A percentile compares a stretch with the other conserved stretches of the same genome.
Conservation (phyloP, 192 early-diverging fungal species). For the Gorgonomyces haynaldii region DNA sequence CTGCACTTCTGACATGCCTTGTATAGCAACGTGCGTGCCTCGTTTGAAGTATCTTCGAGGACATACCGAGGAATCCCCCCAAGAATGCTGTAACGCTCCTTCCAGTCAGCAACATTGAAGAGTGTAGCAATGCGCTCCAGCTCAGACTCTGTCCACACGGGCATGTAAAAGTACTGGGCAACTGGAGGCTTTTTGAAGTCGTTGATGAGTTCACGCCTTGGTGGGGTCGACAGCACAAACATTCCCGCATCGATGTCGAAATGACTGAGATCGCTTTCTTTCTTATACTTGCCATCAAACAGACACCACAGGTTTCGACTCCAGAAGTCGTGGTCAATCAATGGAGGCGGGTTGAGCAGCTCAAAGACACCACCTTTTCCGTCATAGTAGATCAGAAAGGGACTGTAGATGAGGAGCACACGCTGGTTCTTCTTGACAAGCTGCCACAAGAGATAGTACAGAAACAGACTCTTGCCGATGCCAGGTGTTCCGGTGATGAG, state of each 20-base stretch:
- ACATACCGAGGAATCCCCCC: conserved; percentile 11
- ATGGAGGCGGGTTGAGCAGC: too few relatives aligned
- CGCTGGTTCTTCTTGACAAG: conserved; percentile 10
- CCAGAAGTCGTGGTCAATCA: too few relatives aligned
- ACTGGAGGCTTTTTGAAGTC: conserved; percentile 11
- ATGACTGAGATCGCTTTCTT: not conserved
- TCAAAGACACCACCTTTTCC: conserved; percentile 11
- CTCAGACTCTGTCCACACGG: conserved; percentile 4
- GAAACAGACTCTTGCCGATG: conserved; percentile 58
- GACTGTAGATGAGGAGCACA: conserved; percentile 5
- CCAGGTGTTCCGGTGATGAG: conserved; percentile 32
- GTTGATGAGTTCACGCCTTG: conserved; percentile 9
- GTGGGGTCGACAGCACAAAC: conserved; percentile 11
- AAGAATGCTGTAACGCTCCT: conserved; percentile 5
- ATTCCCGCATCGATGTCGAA: not conserved
- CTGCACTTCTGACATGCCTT: conserved; percentile 4
- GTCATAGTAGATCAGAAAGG: conserved; percentile 6
- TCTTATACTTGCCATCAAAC: conserved; percentile 9
- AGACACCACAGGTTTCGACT: conserved; percentile 10
- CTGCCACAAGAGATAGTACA: conserved; percentile 32
- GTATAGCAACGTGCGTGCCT: not conserved
- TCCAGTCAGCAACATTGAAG: conserved; percentile 5
- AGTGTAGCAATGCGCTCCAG: conserved; percentile 3
- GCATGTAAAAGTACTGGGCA: conserved; percentile 12
- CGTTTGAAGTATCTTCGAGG: conserved; percentile 3